Conservation (phyloP, 108 stramenopile genomes). For the Cyclostephanos invisitatus region DNA sequence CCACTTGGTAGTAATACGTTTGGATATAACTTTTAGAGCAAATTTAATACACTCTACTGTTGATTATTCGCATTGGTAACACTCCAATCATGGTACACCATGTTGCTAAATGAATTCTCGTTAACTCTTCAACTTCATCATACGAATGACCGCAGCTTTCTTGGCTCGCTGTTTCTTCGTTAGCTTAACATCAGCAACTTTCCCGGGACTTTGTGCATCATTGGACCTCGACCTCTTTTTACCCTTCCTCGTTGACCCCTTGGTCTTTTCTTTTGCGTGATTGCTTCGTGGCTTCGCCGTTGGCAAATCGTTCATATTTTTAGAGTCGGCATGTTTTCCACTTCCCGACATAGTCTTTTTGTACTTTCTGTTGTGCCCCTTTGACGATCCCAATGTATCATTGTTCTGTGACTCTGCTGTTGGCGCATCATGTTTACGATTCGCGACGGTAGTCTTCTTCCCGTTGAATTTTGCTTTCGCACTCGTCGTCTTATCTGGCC, state of each 20-base stretch:
- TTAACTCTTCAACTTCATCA: conserved; percentile 13
- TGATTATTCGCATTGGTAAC: too few relatives aligned
- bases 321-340: neutral
- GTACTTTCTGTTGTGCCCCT: neutral
- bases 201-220: neutral
- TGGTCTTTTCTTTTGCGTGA: conserved; percentile 1
- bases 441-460: neutral
- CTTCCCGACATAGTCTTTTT: conserved; percentile 22
- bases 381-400: neutral
- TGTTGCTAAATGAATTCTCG: neutral
- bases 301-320: conserved; percentile 18
- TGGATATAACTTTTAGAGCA: too few relatives aligned
- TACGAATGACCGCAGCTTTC: conserved; percentile 36
- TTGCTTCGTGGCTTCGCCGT: neutral
- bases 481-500: conserved; percentile 1
- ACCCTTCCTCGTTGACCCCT: neutral
- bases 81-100: neutral
- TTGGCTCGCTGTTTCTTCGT: conserved; percentile 40
- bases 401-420: neutral
- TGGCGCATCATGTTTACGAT: conserved; percentile 6
- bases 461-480: neutral
- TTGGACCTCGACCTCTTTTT: conserved; percentile 4
- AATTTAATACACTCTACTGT: too few relatives aligned
- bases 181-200: conserved; percentile 20
- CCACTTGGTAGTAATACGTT: too few relatives aligned